Conservation (phyloP, 2,329 filamentous ascomycete genomes). For the Ciborinia camelliae region DNA sequence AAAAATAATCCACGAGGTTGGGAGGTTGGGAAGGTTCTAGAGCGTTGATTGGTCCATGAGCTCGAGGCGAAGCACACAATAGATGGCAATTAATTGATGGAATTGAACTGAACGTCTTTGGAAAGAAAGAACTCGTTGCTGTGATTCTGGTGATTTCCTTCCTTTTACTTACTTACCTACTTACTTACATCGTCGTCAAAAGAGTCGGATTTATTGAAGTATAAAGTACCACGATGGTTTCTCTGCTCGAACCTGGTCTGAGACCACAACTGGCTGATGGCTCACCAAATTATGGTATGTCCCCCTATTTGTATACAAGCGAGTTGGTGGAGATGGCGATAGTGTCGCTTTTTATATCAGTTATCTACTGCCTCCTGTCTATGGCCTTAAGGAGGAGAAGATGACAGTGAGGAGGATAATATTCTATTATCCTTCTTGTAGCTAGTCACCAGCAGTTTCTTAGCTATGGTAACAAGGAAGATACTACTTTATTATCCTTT, state of each 20-base stretch:
- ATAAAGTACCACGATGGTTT: too few relatives aligned
- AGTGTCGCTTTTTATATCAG: too few relatives aligned
- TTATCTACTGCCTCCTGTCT: background rate
- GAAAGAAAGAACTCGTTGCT: background rate
- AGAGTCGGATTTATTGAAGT: too few relatives aligned
- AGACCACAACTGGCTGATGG: background rate
- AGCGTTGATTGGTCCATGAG: background rate
- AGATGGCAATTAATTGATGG: background rate
- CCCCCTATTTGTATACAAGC: background rate
- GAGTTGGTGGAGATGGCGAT: background rate
- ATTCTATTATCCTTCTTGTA: background rate
- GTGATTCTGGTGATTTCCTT: background rate
- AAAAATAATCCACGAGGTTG: background rate
- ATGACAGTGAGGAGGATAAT: fast-evolving
- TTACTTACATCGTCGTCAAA: too few relatives aligned
- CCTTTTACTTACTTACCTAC: too few relatives aligned
- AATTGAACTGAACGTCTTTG: too few relatives aligned
- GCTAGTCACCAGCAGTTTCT: background rate
- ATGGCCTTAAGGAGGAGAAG: too few relatives aligned
- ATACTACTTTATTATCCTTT: background rate
- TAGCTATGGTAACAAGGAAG: background rate
- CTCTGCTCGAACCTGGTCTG: background rate
- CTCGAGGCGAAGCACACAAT: background rate
- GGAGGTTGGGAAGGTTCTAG: background rate
- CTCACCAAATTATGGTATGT: background rate